Conservation (phyloP, 2,329 filamentous ascomycete genomes). For the Aureobasidium pullulans region DNA sequence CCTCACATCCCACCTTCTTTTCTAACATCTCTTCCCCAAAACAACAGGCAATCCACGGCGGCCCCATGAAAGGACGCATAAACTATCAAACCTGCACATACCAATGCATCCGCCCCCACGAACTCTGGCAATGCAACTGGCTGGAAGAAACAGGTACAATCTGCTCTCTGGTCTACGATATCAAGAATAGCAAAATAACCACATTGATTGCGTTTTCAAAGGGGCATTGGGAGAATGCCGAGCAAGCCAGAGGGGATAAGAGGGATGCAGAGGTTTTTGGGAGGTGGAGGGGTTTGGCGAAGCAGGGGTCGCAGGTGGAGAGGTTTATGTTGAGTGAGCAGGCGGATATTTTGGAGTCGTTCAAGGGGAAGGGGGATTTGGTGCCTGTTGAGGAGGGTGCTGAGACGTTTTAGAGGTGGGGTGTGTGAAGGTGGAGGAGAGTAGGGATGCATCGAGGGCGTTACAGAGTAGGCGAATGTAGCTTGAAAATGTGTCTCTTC, state of each 20-base stretch:
- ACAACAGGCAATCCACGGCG: constrained; percentile 55
- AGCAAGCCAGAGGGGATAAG: constrained; percentile 51
- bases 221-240: constrained; percentile 46
- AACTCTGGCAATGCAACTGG: constrained; percentile 56
- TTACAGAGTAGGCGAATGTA: too few species aligned
- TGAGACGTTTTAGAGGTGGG: constrained; percentile 25
- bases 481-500: too few species aligned
- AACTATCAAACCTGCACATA: constrained; percentile 50
- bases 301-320: constrained; percentile 44
- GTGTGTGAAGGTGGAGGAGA: too few species aligned
- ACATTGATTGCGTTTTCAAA: constrained; percentile 49
- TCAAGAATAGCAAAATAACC: constrained; percentile 41
- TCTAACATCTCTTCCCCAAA: not conserved
- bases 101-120: constrained; percentile 51
- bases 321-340: constrained; percentile 48
- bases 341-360: constrained; percentile 44
- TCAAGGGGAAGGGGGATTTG: constrained; percentile 43
- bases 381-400: constrained; percentile 37
- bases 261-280: constrained; percentile 44
- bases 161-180: constrained; percentile 50
- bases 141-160: constrained; percentile 54
- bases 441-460: too few species aligned
- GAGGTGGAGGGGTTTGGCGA: constrained; percentile 45
- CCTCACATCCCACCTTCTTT: not conserved
- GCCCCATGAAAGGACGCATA: constrained; percentile 49